A percentile compares a stretch with the other conserved stretches of the same genome.
phyloP scores from a whole-genome alignment of 352 stramenopile genomes.

The Pythium scleroteichum region DNA sequence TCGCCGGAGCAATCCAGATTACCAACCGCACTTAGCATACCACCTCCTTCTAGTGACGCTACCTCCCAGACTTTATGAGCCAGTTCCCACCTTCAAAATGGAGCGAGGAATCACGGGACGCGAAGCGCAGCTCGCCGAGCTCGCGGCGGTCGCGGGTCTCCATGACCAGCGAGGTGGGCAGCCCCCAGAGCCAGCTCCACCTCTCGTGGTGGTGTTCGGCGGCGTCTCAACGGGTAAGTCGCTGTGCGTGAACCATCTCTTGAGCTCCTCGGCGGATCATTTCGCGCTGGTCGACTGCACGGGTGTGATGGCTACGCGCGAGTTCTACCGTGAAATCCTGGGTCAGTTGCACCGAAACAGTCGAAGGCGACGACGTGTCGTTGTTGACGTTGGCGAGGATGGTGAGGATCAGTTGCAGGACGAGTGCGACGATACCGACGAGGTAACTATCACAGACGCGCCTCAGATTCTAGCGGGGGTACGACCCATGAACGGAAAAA shows the following conservation, averaged over 20 bases:
- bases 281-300: conserved; percentile 74
- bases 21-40: conserved; percentile 18
- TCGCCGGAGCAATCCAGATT: conserved; percentile 13
- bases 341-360: conserved; percentile 47
- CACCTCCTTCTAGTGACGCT: conserved; percentile 3
- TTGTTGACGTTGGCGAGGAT: not conserved
- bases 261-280: conserved; percentile 34
- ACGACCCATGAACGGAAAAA: not conserved
- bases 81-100: not conserved
- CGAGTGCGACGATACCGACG: not conserved
- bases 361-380: not conserved
- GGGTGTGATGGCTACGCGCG: conserved; percentile 56
- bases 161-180: conserved; percentile 13
- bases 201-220: conserved; percentile 72
- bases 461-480: not conserved
- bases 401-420: not conserved
- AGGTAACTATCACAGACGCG: conserved; percentile 19
- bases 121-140: conserved; percentile 48
- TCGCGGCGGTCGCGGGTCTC: conserved; percentile 49
- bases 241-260: conserved; percentile 42
- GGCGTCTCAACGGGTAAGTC: conserved; percentile 81
- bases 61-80: not conserved
- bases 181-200: conserved; percentile 39
- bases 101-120: conserved; percentile 48
- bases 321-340: conserved; percentile 75